Conservation (phyloP, 2,329 filamentous ascomycete species). For the Cordyceps sp. region DNA sequence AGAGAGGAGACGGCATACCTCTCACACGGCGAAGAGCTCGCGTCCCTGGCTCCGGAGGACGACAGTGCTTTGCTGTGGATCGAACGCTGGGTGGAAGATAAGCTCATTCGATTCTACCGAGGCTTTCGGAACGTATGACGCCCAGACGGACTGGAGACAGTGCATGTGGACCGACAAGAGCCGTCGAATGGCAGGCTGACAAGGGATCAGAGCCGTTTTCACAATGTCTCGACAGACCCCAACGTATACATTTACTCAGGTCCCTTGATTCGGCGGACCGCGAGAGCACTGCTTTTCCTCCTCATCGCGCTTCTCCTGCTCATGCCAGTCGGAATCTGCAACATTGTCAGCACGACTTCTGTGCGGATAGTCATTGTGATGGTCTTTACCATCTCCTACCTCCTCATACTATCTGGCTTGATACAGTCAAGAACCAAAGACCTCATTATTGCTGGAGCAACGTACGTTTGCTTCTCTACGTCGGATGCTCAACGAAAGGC, state of each 20-base stretch:
- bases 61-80: neutral
- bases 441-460: neutral
- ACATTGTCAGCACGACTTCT: neutral
- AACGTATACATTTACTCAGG: neutral
- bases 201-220: neutral
- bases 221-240: neutral
- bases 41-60: neutral
- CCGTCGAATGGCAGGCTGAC: neutral
- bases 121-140: neutral
- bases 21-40: neutral
- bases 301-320: neutral
- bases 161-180: no score
- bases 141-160: no score
- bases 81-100: neutral
- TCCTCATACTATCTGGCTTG: neutral
- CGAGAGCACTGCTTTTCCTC: neutral
- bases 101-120: neutral
- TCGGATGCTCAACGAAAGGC: no score
- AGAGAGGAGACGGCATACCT: neutral
- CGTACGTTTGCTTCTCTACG: neutral
- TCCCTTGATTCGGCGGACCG: neutral
- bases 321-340: neutral
- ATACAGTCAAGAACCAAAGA: neutral
- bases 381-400: neutral
- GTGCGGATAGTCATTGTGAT: neutral